Conservation (phyloP, 1,139 yeast species). For the Protomyces inouyei region DNA sequence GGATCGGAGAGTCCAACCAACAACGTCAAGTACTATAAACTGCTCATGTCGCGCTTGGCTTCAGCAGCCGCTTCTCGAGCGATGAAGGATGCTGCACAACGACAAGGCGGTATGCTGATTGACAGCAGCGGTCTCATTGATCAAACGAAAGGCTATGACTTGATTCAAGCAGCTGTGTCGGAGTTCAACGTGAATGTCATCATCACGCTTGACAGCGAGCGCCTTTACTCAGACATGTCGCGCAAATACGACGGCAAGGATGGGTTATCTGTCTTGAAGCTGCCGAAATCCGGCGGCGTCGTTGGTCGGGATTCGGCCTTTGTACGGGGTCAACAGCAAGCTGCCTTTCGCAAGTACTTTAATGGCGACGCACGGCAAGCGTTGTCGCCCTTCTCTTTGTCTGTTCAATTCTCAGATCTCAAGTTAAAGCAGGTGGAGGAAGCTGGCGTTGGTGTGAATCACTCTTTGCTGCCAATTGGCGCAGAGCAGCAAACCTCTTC, state of each 20-base stretch:
- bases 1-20: constrained; percentile 62
- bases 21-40: constrained; percentile 58
- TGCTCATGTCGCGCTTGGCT: constrained; percentile 55
- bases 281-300: constrained; percentile 67
- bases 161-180: constrained; percentile 57
- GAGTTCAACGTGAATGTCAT: constrained; percentile 50
- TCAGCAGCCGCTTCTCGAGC: constrained; percentile 55
- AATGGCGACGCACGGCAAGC: constrained; percentile 68
- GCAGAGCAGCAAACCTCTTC: constrained; percentile 34
- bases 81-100: constrained; percentile 45
- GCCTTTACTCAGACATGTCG: constrained; percentile 59
- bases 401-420: constrained; percentile 50
- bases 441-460: constrained; percentile 34
- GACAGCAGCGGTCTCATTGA: constrained; percentile 70
- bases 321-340: constrained; percentile 66
- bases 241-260: constrained; percentile 49
- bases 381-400: constrained; percentile 70
- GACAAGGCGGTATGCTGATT: constrained; percentile 60
- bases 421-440: constrained; percentile 50
- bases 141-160: constrained; percentile 44
- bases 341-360: constrained; percentile 77
- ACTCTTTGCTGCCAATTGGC: constrained; percentile 45
- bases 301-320: constrained; percentile 70
- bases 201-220: constrained; percentile 45
- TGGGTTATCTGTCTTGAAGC: constrained; percentile 51